phyloP scores from a whole-genome alignment of 2,329 filamentous ascomycete species.

The Lecanicillium sp. region DNA sequence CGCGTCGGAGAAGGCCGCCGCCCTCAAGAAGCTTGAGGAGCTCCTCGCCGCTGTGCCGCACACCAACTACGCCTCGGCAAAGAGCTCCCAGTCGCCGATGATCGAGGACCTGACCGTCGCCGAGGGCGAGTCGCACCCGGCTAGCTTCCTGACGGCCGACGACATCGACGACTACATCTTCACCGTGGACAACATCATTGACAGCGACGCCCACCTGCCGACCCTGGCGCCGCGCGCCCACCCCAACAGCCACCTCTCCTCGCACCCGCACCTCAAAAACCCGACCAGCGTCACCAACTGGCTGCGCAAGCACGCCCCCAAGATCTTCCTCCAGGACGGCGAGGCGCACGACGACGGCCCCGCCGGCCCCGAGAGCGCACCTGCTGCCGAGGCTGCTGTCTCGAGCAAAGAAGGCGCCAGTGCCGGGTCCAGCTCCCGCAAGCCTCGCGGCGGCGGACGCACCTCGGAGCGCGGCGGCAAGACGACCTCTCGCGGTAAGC shows the following conservation, averaged over 20 bases:
- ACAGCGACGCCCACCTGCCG: constrained; percentile 36
- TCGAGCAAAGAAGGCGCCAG: constrained; percentile 13
- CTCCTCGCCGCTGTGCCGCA: constrained; percentile 51
- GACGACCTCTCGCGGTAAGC: constrained; percentile 34
- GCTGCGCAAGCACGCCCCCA: constrained; percentile 78
- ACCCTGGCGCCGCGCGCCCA: constrained; percentile 47
- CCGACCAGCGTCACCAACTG: constrained; percentile 93
- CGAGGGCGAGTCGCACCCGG: constrained; percentile 50
- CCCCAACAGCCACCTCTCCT: constrained; percentile 28
- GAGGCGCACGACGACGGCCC: constrained; percentile 33
- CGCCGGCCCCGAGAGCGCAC: constrained; percentile 33
- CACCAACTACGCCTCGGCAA: constrained; percentile 44
- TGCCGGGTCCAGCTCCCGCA: constrained; percentile 26
- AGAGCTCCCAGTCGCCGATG: constrained; percentile 57
- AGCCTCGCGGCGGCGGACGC: constrained; percentile 29
- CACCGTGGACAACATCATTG: constrained; percentile 51
- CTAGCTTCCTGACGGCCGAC: constrained; percentile 61
- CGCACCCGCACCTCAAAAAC: constrained; percentile 51
- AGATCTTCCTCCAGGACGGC: constrained; percentile 77
- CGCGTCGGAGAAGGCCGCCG: constrained; percentile 35
- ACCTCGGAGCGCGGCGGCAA: constrained; percentile 34
- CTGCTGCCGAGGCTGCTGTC: constrained; percentile 18
- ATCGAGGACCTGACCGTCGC: constrained; percentile 43
- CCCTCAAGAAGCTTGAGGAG: constrained; percentile 42
- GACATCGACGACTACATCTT: constrained; percentile 71